Evolutionary conservation across 1,284 basidiomycete genomes (phyloP).

Genomic region (Schizophyllum commune): DNA sequence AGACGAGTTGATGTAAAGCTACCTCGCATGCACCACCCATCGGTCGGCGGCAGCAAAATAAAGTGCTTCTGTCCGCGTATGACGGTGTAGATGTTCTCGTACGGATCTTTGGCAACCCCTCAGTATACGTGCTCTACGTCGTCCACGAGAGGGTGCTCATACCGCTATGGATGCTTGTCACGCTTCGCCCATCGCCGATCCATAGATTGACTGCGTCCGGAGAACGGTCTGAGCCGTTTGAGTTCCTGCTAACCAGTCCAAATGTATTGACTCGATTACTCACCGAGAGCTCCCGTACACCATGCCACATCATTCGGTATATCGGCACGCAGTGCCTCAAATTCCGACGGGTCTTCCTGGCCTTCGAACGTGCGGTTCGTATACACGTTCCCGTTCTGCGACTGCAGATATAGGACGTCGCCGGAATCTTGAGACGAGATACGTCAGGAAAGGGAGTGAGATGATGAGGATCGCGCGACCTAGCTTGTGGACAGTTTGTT

Average conservation of each 20-base stretch:
- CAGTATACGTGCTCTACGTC: background rate
- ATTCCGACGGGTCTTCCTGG: slow-evolving; percentile 42
- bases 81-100: slow-evolving; percentile 89
- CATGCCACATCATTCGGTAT: slow-evolving; percentile 63
- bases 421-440: slow-evolving; percentile 1
- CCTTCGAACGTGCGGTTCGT: slow-evolving; percentile 35
- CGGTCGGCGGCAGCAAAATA: slow-evolving; percentile 78
- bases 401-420: slow-evolving; percentile 77
- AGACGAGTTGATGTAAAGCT: slow-evolving; percentile 11
- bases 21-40: slow-evolving; percentile 81
- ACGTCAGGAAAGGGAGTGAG: background rate
- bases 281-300: slow-evolving; percentile 76
- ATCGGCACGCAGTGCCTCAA: slow-evolving; percentile 50
- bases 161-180: slow-evolving; percentile 85
- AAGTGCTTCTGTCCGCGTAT: slow-evolving; percentile 81
- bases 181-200: slow-evolving; percentile 74
- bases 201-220: slow-evolving; percentile 90
- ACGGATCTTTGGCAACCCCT: slow-evolving; percentile 56
- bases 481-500: slow-evolving; percentile 31
- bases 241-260: slow-evolving; percentile 4
- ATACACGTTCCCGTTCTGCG: slow-evolving; percentile 86
- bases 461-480: slow-evolving; percentile 3
- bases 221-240: slow-evolving; percentile 34
- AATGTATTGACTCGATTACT: no score
- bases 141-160: slow-evolving; percentile 11